A percentile compares a stretch with the other conserved stretches of the same genome.
Evolutionary conservation across 768 basidiomycete species (phyloP).

Genomic region (Lactarius hengduanensis): DNA sequence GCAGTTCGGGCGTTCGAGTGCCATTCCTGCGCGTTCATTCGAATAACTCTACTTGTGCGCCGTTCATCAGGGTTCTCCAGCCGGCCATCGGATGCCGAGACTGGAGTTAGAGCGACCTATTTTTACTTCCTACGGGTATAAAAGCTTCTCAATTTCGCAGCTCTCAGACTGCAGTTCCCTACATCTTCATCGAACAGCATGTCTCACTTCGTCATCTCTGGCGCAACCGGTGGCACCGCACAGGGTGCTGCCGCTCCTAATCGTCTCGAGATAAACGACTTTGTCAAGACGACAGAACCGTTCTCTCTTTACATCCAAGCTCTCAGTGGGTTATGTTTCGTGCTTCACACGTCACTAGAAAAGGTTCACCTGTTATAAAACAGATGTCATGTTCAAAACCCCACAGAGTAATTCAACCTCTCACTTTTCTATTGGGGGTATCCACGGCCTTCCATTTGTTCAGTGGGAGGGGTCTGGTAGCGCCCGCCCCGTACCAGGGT

Average conservation of each 20-base stretch:
- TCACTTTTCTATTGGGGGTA: constrained; percentile 48
- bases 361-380: not conserved
- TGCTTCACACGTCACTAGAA: not conserved
- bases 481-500: constrained; percentile 29
- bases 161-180: not conserved
- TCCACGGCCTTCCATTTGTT: constrained; percentile 51
- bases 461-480: constrained; percentile 44
- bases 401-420: constrained; percentile 38
- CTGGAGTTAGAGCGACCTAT: not conserved
- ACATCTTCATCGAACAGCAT: constrained; percentile 7
- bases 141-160: not conserved
- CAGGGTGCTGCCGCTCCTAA: constrained; percentile 25
- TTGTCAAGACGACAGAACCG: constrained; percentile 42
- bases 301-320: constrained; percentile 55
- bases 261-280: constrained; percentile 25
- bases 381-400: constrained; percentile 37
- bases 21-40: not conserved
- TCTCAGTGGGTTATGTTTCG: constrained; percentile 38
- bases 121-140: constrained; percentile 1
- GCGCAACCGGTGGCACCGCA: constrained; percentile 15
- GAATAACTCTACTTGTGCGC: not conserved
- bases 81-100: not conserved
- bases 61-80: not conserved
- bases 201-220: constrained; percentile 24
- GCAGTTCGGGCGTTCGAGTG: not conserved